phyloP scores from a whole-genome alignment of 495 filamentous ascomycete genomes.

The Hyaloscypha hepaticicola region DNA sequence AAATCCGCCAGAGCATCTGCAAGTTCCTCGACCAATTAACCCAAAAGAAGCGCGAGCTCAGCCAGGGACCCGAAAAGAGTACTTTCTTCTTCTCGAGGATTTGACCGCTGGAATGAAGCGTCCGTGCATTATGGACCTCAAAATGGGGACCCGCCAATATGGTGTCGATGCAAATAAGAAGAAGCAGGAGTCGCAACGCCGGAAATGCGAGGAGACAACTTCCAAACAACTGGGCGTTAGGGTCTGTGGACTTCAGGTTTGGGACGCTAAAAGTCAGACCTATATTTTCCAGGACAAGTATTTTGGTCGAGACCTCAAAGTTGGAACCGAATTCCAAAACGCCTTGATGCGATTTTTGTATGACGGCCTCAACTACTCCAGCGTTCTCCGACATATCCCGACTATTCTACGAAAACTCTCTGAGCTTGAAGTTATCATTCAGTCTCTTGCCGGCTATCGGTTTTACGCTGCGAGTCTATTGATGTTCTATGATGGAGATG shows the following conservation, averaged over 20 bases:
- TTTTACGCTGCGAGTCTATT: conserved; percentile 95
- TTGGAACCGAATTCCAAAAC: conserved; percentile 85
- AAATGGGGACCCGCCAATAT: conserved; percentile 99
- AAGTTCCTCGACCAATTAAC: conserved; percentile 58
- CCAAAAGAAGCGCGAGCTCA: conserved; percentile 77
- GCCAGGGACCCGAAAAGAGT: conserved; percentile 68
- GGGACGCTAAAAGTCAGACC: conserved; percentile 78
- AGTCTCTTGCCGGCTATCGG: conserved; percentile 76
- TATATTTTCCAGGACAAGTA: conserved; percentile 97
- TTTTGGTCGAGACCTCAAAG: conserved; percentile 85
- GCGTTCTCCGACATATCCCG: conserved; percentile 81
- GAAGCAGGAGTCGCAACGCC: conserved; percentile 88
- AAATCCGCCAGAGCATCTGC: conserved; percentile 33
- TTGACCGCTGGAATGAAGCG: conserved; percentile 95
- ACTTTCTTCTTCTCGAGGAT: conserved; percentile 94
- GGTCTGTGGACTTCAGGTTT: conserved; percentile 93
- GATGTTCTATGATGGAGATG: conserved; percentile 87
- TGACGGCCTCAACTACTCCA: conserved; percentile 77
- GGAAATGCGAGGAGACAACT: conserved; percentile 90
- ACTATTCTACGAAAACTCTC: conserved; percentile 80
- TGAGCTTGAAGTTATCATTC: conserved; percentile 78
- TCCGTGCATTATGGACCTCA: conserved; percentile 94
- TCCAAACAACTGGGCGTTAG: conserved; percentile 89
- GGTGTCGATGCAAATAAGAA: conserved; percentile 90
- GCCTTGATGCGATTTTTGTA: conserved; percentile 88